Evolutionary conservation across 164 flowering plant genomes (phyloP).

Genomic region (Chimonanthus praecox): DNA sequence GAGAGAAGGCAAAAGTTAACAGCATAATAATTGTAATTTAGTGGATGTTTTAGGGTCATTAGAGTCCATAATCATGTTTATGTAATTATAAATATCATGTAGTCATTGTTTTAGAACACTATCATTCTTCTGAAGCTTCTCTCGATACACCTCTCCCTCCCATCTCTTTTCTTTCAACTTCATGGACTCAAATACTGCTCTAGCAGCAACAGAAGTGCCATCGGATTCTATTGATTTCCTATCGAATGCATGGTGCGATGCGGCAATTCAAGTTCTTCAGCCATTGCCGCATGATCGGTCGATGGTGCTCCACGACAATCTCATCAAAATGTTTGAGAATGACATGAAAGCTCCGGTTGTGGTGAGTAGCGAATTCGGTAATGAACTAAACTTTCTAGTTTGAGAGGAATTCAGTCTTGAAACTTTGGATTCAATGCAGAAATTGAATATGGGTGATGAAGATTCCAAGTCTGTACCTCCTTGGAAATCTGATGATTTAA

Average conservation of each 20-base stretch:
- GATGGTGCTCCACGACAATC: constrained; percentile 28
- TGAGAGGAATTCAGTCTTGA: background rate
- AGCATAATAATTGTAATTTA: background rate
- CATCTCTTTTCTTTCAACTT: background rate
- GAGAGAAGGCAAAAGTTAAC: background rate
- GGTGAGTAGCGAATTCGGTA: constrained; percentile 25
- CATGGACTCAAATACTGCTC: constrained; percentile 40
- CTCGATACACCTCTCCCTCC: constrained; percentile 1
- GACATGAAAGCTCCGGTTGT: constrained; percentile 21
- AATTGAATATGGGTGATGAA: constrained; percentile 36
- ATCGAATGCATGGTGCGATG: constrained; percentile 76
- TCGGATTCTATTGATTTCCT: constrained; percentile 82
- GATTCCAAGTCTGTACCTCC: constrained; percentile 44
- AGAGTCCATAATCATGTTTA: background rate
- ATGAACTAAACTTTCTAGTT: background rate
- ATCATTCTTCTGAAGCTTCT: background rate
- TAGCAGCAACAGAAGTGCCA: constrained; percentile 50
- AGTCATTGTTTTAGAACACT: background rate
- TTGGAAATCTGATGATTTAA: constrained; percentile 82
- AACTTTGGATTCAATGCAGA: constrained; percentile 42
- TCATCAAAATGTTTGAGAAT: constrained; percentile 24
- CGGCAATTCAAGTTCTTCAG: constrained; percentile 68
- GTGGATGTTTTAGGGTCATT: background rate
- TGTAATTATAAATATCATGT: constrained; percentile 1
- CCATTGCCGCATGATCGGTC: constrained; percentile 42